Evolutionary conservation across 805 yeast genomes (phyloP).

Genomic region (Zygoascus tannicola): DNA sequence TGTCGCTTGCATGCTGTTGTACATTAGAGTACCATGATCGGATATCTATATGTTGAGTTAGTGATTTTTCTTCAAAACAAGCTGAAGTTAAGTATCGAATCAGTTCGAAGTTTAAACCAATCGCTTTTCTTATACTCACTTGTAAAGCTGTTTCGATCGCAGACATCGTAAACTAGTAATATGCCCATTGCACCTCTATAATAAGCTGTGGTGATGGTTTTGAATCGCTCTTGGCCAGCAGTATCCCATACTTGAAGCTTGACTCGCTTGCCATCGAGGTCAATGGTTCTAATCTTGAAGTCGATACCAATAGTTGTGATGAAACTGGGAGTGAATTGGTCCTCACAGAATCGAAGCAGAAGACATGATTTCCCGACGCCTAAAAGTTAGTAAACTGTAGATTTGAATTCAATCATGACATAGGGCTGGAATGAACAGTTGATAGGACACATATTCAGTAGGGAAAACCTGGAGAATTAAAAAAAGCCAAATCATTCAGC

Average conservation of each 20-base stretch:
- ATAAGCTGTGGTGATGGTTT: conserved; percentile 95
- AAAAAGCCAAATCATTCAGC: too few relatives aligned
- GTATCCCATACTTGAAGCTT: conserved; percentile 98
- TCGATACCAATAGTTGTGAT: conserved; percentile 98
- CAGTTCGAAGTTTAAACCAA: neutral
- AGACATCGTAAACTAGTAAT: conserved; percentile 91
- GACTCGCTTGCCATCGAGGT: conserved; percentile 83
- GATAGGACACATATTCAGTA: neutral
- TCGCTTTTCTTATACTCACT: conserved; percentile 20
- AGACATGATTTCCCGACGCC: conserved; percentile 57
- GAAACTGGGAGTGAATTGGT: conserved; percentile 91
- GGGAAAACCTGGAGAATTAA: neutral
- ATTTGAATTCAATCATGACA: neutral
- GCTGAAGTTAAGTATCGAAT: too few relatives aligned
- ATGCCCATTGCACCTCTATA: conserved; percentile 99
- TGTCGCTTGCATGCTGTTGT: conserved; percentile 92
- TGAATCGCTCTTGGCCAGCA: conserved; percentile 96
- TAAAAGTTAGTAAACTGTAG: conserved; percentile 1
- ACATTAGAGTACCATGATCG: conserved; percentile 95
- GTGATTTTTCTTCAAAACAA: neutral
- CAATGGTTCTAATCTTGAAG: conserved; percentile 93
- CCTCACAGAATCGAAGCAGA: conserved; percentile 86
- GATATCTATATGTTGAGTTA: conserved; percentile 37
- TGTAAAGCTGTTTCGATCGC: conserved; percentile 92
- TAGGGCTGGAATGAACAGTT: neutral